Evolutionary conservation across 176 grass and related monocot species (phyloP).

Genomic region (Bromus sterilis): DNA sequence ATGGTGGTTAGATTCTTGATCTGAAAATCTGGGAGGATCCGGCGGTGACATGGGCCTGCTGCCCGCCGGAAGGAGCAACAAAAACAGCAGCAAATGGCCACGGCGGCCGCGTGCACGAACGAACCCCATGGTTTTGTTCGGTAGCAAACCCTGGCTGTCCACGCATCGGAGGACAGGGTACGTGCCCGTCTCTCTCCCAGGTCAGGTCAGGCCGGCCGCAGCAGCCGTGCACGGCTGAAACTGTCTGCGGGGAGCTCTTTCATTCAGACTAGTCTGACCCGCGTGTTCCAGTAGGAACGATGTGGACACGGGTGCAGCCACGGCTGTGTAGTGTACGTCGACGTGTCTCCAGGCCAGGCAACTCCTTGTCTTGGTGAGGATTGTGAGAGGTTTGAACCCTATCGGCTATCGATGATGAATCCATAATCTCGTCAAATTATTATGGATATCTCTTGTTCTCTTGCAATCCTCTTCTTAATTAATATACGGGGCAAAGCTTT

Average conservation of each 20-base stretch:
- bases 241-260: background rate
- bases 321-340: background rate
- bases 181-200: background rate
- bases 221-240: background rate
- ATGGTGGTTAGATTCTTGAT: slow-evolving; percentile 28
- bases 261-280: background rate
- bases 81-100: slow-evolving; percentile 8
- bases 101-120: slow-evolving; percentile 6
- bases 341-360: too few species aligned
- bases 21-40: slow-evolving; percentile 32
- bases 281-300: background rate
- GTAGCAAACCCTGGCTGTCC: background rate
- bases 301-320: background rate
- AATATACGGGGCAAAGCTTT: too few species aligned
- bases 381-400: too few species aligned
- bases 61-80: background rate
- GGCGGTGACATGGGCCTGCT: slow-evolving; percentile 22
- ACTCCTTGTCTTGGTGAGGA: too few species aligned
- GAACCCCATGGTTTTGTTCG: background rate
- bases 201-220: background rate
- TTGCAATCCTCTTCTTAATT: too few species aligned
- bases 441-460: too few species aligned
- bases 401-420: too few species aligned
- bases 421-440: too few species aligned
- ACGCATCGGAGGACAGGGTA: slow-evolving; percentile 20